Evolutionary conservation across 495 filamentous ascomycete genomes (phyloP), one percentile per base, ranked within the genome.

Genomic region (Lasiosphaeriaceae sp.): DNA sequence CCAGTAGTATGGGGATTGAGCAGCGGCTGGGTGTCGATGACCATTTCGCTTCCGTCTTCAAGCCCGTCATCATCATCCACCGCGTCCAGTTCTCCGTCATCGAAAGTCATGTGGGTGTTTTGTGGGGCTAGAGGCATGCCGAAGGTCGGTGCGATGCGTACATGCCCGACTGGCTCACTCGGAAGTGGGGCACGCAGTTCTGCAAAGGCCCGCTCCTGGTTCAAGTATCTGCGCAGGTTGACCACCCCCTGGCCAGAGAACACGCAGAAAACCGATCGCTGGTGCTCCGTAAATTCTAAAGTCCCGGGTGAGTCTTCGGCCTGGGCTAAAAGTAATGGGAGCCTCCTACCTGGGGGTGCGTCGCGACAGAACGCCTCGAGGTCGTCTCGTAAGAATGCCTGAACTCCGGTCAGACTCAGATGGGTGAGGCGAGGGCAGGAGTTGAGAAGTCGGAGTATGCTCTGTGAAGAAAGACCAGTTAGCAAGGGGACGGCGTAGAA

Each of bases 191-290:
- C 59, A 9, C 52, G 58, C 19, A 61, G 14, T 19, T 61, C 62
- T 22, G 64, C 66, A 56, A 74, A 70, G 31, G 62, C 60, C 0
- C 66, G 61, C 31, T 76, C 66, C 16, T 64, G 50, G 60, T 95
- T 96, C 31, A 98, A 77, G 63, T 89, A 85, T 22, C 83, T 75
- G 22, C 95, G 90, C 4, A 99, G 82, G 47, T 80, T 78, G 31
- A 76, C 77, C 24, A 99, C 95, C 20, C 92, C 92, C 35, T 82
- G 76, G 11, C 95, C 94, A 17, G 91, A 96, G 71, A 97, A 99
- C 43, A 99, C 95, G 68, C 95, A 99, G 70, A 95, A 99, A 20
- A 97, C 90, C 9, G 89, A 85, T 54, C 94, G 86, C 68, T 99
- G 94, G 64, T 96, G 91, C 7, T 93, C 86, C 31, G 92, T 97